These are phyloP conservation scores for Paramecium tetraurelia DNA, from an alignment of 73 alveolate genomes.

Conservation along the genomic window DNA sequence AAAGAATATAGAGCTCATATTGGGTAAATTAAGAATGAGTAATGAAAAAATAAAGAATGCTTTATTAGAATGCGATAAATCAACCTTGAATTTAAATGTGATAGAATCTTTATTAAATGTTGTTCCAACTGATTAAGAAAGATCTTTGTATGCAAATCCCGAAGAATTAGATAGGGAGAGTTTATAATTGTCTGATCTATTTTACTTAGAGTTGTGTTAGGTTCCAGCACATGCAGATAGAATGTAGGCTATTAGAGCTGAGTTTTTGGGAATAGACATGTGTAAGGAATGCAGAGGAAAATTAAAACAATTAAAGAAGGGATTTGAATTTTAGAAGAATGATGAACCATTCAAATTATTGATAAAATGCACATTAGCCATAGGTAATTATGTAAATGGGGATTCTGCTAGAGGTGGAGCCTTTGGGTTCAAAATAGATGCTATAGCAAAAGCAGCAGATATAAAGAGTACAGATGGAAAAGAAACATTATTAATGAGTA, in stretches of 20 bases:
- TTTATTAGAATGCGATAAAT: conserved; percentile 63
- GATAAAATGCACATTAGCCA: conserved; percentile 70
- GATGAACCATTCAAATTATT: conserved; percentile 66
- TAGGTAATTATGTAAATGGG: conserved; percentile 82
- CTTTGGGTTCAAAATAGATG: conserved; percentile 74
- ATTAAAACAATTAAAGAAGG: conserved; percentile 60
- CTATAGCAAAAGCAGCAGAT: conserved; percentile 72
- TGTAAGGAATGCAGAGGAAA: conserved; percentile 60
- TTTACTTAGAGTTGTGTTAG: conserved; percentile 59
- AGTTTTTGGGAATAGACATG: conserved; percentile 58
- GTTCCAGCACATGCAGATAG: conserved; percentile 67
- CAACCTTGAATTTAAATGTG: conserved; percentile 58
- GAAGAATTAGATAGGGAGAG: conserved; percentile 69
- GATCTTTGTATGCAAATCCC: conserved; percentile 45
- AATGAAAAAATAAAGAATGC: conserved; percentile 71
- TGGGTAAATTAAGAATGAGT: conserved; percentile 67
- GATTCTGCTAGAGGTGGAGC: conserved; percentile 82
- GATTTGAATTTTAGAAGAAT: conserved; percentile 54
- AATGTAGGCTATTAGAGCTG: conserved; percentile 69
- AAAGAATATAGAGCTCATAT: conserved; percentile 65
- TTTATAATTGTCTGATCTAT: conserved; percentile 66
- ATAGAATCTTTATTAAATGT: conserved; percentile 65
- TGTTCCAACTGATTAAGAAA: conserved; percentile 69
- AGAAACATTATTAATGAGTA: conserved; percentile 67
- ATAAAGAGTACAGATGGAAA: conserved; percentile 76